Base-by-base conservation (phyloP, 73 alveolate species). In the Stentor roeselii region DNA sequence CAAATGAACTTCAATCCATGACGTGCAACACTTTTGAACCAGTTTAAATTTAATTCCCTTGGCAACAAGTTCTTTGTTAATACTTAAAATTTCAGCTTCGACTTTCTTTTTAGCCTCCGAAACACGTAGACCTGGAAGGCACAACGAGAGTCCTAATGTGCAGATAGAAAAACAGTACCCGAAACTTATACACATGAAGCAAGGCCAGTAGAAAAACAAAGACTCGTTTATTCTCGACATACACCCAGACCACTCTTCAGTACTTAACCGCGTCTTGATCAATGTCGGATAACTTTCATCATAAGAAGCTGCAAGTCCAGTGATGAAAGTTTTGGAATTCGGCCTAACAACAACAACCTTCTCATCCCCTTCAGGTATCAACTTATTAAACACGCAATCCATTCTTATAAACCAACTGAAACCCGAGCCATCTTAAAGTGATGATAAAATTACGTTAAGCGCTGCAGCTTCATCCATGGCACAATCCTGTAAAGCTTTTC, bases 291-390 rank as follows among this genome's bases (percentile, higher is more conserved):
- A 76, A 6, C n/a, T 39, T 76, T 76, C 74, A 41, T 41, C 74
- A 76, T 76, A 76, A 76, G 84, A 37, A 3, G 82, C 39, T 37
- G 84, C 78, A 14, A 76, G 30, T 76, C 84, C 84, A 21, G 60
- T 21, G 36, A 76, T 35, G 39, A 76, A 76, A 41, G 84, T 76
- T 41, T 76, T 76, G 6, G 84, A 76, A 15, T 78, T n/a, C 6
- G 84, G 84, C 82, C 60, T 21, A 21, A 76, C 39, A 0, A 76
- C 2, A 36, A 76, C 85, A n/a, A 1, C 39, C n/a, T 35, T 2
- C 6, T 21, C 39, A 31, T 14, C 39, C 1, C 75, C 39, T 1
- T 76, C 39, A 21, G 84, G 84, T 27, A 76, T 76, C 2, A 14
- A 6, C 37, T 76, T 76, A 39, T 76, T 76, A 39, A 76, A 76